phyloP scores from a whole-genome alignment of 75 land plant genomes.

The Chamaecyparis obtusa region DNA sequence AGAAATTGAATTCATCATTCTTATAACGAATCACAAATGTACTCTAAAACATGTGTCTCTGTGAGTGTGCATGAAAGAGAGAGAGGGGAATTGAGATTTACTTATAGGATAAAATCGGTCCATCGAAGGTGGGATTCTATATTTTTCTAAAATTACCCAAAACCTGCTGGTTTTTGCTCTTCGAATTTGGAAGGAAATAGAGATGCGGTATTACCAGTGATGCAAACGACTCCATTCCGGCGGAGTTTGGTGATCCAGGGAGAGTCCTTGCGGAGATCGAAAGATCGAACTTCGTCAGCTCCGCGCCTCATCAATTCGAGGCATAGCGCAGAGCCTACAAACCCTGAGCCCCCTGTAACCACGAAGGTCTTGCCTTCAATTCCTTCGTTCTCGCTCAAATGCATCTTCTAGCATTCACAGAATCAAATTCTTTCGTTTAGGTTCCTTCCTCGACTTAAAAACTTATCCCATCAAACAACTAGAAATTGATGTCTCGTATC shows the following conservation, averaged over 20 bases:
- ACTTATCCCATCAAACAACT: not conserved
- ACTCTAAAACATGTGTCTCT: no score
- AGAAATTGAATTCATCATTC: no score
- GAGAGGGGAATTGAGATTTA: no score
- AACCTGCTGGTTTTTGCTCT: not conserved
- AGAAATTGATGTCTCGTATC: no score
- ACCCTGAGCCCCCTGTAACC: slow-evolving; percentile 87
- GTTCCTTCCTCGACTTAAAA: not conserved
- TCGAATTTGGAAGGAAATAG: not conserved
- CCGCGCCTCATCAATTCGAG: slow-evolving; percentile 78
- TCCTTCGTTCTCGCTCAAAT: slow-evolving; percentile 87
- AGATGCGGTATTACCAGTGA: slow-evolving; percentile 36
- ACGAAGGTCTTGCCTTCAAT: slow-evolving; percentile 82
- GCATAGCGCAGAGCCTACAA: slow-evolving; percentile 84
- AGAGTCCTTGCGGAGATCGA: slow-evolving; percentile 57
- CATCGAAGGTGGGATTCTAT: not conserved
- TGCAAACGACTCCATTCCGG: slow-evolving; percentile 37
- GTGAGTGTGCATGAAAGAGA: no score
- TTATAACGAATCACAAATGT: no score
- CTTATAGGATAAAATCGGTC: not conserved
- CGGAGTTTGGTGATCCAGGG: slow-evolving; percentile 49
- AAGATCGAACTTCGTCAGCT: slow-evolving; percentile 70
- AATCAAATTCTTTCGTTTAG: not conserved
- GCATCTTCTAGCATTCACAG: slow-evolving; percentile 34
- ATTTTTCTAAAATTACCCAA: no score